phyloP scores from a whole-genome alignment of 495 filamentous ascomycete species.

The Aspergillus sclerotioniger region DNA sequence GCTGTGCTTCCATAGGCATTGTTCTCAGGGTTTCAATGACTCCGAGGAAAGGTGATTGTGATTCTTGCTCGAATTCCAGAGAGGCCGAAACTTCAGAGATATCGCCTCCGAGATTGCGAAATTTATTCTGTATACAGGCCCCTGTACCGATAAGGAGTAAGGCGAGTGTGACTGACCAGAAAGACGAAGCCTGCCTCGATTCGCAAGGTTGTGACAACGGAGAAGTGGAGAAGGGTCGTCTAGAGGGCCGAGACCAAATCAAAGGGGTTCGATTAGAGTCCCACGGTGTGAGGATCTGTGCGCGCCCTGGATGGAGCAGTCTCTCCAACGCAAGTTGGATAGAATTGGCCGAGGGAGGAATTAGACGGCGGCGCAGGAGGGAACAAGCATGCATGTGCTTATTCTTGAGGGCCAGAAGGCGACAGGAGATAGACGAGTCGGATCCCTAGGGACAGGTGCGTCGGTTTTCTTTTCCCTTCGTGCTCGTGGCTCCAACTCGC shows the following conservation, averaged over 20 bases:
- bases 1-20: conserved; percentile 47
- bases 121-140: conserved; percentile 37
- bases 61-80: conserved; percentile 5
- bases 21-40: conserved; percentile 42
- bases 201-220: conserved; percentile 20
- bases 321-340: conserved; percentile 18
- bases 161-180: conserved; percentile 40
- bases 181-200: conserved; percentile 38
- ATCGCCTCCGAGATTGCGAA: conserved; percentile 19
- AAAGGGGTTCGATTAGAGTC: conserved; percentile 16
- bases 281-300: conserved; percentile 24
- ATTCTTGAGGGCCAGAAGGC: conserved; percentile 8
- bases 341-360: conserved; percentile 34
- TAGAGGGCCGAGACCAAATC: conserved; percentile 21
- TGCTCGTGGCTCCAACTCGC: background rate
- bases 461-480: background rate
- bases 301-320: conserved; percentile 15
- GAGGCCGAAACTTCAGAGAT: conserved; percentile 6
- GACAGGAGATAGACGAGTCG: conserved; percentile 5
- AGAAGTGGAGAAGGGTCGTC: conserved; percentile 31
- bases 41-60: conserved; percentile 34
- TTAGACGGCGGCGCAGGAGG: conserved; percentile 32
- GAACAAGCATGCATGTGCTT: conserved; percentile 40
- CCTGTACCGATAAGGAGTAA: conserved; percentile 34
- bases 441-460: background rate